Percentiles rank a stretch among this genome's conserved stretches.
These are phyloP conservation scores for Erythrophleum fordii DNA, from an alignment of 306 rosid genomes.

Conservation along the genomic window DNA sequence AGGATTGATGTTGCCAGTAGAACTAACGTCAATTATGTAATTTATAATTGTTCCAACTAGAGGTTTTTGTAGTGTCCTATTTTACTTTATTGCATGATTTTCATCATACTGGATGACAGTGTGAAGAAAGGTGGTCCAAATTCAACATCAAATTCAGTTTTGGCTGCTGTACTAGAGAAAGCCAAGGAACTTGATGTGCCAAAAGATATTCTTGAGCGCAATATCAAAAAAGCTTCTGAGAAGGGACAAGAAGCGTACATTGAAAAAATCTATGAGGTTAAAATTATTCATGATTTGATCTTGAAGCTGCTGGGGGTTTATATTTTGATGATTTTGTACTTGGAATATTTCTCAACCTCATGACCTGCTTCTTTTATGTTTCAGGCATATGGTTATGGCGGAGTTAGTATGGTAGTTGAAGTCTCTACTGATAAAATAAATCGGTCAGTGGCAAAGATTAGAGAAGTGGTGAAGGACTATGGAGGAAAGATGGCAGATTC, in stretches of 20 bases:
- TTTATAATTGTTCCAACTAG: constrained; percentile 24
- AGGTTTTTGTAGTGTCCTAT: constrained; percentile 18
- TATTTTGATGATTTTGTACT: constrained; percentile 20
- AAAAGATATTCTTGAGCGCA: constrained; percentile 83
- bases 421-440: constrained; percentile 85
- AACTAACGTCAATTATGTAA: not conserved
- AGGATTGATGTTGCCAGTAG: constrained; percentile 4
- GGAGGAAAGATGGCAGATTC: constrained; percentile 99
- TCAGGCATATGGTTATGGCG: constrained; percentile 92
- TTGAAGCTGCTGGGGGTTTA: constrained; percentile 1
- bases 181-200: constrained; percentile 98
- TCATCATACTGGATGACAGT: constrained; percentile 48
- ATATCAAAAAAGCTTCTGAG: constrained; percentile 88
- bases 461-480: constrained; percentile 82
- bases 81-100: constrained; percentile 12
- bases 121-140: constrained; percentile 85
- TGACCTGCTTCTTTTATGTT: constrained; percentile 20
- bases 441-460: constrained; percentile 80
- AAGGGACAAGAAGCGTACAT: constrained; percentile 93
- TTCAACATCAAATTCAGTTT: constrained; percentile 65
- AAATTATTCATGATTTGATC: constrained; percentile 34
- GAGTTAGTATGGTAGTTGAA: constrained; percentile 93
- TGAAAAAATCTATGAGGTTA: constrained; percentile 85
- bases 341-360: constrained; percentile 19
- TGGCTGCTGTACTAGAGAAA: constrained; percentile 82